Evolutionary conservation across 306 rosid genomes (phyloP), one percentile per base, ranked within the genome.

Genomic region (Mucuna pruriens): DNA sequence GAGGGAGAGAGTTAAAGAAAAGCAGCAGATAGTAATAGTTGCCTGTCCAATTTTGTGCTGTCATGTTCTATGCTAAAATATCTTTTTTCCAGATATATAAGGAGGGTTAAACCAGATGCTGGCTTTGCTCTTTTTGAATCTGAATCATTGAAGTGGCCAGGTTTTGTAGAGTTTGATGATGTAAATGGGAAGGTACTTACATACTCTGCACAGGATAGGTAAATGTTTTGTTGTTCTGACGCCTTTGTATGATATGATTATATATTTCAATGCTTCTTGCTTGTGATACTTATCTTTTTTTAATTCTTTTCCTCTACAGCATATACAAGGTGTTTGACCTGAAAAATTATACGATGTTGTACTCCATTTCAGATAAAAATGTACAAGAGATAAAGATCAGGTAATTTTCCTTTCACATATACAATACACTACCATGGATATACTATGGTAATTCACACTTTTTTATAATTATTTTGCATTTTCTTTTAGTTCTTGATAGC

Each of bases 381-480:
- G 98, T 94, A 65, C 98, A 94, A 77, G 98, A 94, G 86, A 94
- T 94, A 87, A 94, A 94, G 88, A 94, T 94, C 82, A 94, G 98
- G 98, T 94, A 86, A 76, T 29, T 54, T 66, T 29, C 65, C 11
- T 70, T 67, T 63, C 57, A 39, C 40, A 25, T 71, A 15, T 62
- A 31, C 60, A 63, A 45, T 23, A 7, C 20, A 52, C 65, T 57
- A 26, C 74, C 26, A 10, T 85, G 9, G 54, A 54, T 29, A 29
- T 65, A 31, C 75, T 26, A 60, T 62, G 68, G 40, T 7, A 54
- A 33, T 69, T 80, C 71, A 73, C 23, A 26, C 17, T 4, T 15
- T 64, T 57, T 10, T 61, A 7, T 10, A 39, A 45, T 55, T 6
- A 33, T 29, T 29, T 22, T 1, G 8, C 61, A 26, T 62, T 48